Evolutionary conservation across 2,329 filamentous ascomycete species (phyloP), one percentile per base, ranked within the genome.

Genomic region (Penicillium sclerotigenum): DNA sequence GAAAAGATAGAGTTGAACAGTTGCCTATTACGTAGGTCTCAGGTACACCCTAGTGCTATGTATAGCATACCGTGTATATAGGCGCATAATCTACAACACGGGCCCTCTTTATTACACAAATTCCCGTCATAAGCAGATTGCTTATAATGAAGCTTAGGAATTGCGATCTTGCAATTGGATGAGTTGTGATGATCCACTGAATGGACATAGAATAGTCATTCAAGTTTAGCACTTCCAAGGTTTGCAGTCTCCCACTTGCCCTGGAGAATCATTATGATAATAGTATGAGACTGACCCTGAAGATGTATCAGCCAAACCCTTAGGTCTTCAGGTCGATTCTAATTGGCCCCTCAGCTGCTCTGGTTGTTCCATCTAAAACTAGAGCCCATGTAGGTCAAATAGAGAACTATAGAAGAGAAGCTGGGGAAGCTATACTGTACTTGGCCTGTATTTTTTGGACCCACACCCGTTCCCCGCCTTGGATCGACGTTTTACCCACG

Each of bases 401-500:
- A 22, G 13, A 33, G n/a, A 45, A 28, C 29, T 18, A 5, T 34
- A 26, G 22, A 36, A 34, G 10, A 37, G 22, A 28, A 47, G 31
- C 11, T 3, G 7, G 20, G 11, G n/a, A 16, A 20, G 22, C 22
- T 28, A 29, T 29, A 13, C 31, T 29, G 14, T 8, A 14, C 31
- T 13, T 47, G 5, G 18, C 22, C 20, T 46, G 8, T 33, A 26
- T 7, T 28, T 20, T 20, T 43, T 7, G 28, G 16, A 37, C 24
- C 52, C 52, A 47, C 43, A 38, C 4, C 37, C 22, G 51, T 31
- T 38, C 34, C 41, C 41, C 51, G 50, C 52, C 45, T 42, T 11
- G 16, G 33, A 51, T 41, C 18, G 34, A 31, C 34, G 14, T 24
- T 50, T 18, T 24, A 37, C 9, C 29, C 29, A 3, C 14, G 22